Conservation (phyloP, 495 filamentous ascomycete species). For the Penicillium diatomitis region DNA sequence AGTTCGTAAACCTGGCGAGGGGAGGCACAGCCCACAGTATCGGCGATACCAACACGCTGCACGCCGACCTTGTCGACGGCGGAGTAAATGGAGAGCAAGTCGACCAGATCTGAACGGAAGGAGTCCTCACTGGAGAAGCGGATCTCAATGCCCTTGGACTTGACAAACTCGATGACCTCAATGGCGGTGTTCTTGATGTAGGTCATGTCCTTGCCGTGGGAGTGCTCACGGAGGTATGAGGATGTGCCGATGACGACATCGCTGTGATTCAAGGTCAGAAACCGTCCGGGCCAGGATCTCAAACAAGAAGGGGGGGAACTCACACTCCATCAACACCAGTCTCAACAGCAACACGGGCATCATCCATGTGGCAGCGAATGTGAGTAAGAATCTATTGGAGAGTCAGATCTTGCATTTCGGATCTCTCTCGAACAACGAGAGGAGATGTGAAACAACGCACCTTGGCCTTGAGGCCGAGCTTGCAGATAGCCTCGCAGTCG, state of each 20-base stretch:
- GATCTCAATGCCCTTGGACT: conserved; percentile 82
- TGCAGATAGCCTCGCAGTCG: conserved; percentile 85
- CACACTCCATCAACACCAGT: conserved; percentile 67
- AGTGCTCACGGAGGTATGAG: conserved; percentile 83
- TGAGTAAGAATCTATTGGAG: conserved; percentile 59
- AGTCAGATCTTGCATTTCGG: conserved; percentile 7
- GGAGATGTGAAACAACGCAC: conserved; percentile 22
- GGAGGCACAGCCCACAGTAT: conserved; percentile 72
- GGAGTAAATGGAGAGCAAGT: conserved; percentile 67
- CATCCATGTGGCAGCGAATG: conserved; percentile 90
- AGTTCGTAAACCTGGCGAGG: conserved; percentile 85
- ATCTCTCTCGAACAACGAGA: too few species aligned
- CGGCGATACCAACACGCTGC: conserved; percentile 75
- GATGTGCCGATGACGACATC: conserved; percentile 94
- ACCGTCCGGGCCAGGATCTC: not conserved
- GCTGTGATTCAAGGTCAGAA: conserved; percentile 26
- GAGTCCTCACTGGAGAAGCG: conserved; percentile 71
- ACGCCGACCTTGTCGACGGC: conserved; percentile 75
- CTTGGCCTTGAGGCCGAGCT: conserved; percentile 77
- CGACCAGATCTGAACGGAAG: conserved; percentile 74
- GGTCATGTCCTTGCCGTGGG: conserved; percentile 89
- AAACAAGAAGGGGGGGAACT: conserved; percentile 15
- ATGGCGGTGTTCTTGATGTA: conserved; percentile 86
- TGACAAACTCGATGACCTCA: conserved; percentile 91
- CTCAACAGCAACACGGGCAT: conserved; percentile 81